These are phyloP conservation scores for Neonothopanus nambi DNA, from an alignment of 1,284 basidiomycete genomes.

Conservation along the genomic window DNA sequence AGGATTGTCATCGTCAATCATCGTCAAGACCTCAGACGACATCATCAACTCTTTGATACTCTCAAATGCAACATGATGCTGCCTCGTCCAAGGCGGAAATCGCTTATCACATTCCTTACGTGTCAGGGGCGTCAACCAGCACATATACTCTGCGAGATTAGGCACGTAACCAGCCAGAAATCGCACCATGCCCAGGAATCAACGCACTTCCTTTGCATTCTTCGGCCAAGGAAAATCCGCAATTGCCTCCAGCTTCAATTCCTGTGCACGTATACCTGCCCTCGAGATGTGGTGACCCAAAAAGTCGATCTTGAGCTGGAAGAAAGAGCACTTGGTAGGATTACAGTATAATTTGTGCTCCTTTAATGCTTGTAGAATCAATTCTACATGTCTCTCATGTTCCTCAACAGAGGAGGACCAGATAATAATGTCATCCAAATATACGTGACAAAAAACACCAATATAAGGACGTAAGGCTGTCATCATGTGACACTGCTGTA, in stretches of 20 bases:
- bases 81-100: constrained; percentile 22
- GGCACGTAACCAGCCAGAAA: constrained; percentile 30
- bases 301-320: constrained; percentile 20
- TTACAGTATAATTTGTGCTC: constrained; percentile 26
- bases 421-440: constrained; percentile 36
- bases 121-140: constrained; percentile 28
- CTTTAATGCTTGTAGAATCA: constrained; percentile 26
- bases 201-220: constrained; percentile 22
- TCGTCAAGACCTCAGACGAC: constrained; percentile 19
- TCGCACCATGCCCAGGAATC: constrained; percentile 33
- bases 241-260: constrained; percentile 2
- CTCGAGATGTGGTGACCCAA: constrained; percentile 28
- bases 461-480: constrained; percentile 25
- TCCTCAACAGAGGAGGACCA: constrained; percentile 34
- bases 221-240: constrained; percentile 26
- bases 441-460: constrained; percentile 19
- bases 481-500: constrained; percentile 31
- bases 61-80: constrained; percentile 27
- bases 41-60: constrained; percentile 28
- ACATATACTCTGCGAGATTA: constrained; percentile 24
- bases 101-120: constrained; percentile 18
- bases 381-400: constrained; percentile 29
- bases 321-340: constrained; percentile 24
- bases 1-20: constrained; percentile 24
- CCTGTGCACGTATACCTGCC: constrained; percentile 24